These are phyloP conservation scores for Neurospora hispaniola DNA, from an alignment of 495 filamentous ascomycete genomes.

Conservation along the genomic window DNA sequence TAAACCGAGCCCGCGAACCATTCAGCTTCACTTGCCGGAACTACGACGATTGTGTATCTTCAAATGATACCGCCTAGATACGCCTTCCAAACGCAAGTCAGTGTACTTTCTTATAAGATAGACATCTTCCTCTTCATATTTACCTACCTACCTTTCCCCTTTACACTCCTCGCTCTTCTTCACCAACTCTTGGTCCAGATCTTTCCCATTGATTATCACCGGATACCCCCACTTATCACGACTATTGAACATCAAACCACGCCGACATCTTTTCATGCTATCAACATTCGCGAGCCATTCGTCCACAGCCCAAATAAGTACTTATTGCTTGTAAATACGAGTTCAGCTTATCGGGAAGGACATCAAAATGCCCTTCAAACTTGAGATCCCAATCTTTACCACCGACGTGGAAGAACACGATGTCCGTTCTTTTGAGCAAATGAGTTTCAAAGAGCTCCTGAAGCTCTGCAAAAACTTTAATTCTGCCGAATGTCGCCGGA, in stretches of 20 bases:
- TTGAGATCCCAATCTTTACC: slow-evolving; percentile 36
- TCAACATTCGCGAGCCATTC: background rate
- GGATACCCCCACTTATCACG: background rate
- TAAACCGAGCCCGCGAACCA: background rate
- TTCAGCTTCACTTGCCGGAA: background rate
- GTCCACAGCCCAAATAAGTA: background rate
- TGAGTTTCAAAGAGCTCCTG: background rate
- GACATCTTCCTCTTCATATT: background rate
- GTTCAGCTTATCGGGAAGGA: background rate
- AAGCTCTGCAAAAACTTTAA: background rate
- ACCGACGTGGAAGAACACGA: slow-evolving; percentile 7
- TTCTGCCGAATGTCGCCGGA: background rate
- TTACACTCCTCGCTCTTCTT: background rate
- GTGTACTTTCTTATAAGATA: background rate
- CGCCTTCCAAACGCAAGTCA: background rate
- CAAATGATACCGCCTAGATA: background rate
- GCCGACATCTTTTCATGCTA: background rate
- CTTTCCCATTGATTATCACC: background rate
- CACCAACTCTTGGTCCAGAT: background rate
- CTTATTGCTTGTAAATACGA: background rate
- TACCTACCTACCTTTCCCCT: background rate
- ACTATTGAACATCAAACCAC: background rate
- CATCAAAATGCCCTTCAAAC: background rate
- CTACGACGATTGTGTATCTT: background rate
- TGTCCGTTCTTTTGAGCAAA: slow-evolving; percentile 19